phyloP scores from a whole-genome alignment of 257 asterid species.

The Cynanchum wilfordii region DNA sequence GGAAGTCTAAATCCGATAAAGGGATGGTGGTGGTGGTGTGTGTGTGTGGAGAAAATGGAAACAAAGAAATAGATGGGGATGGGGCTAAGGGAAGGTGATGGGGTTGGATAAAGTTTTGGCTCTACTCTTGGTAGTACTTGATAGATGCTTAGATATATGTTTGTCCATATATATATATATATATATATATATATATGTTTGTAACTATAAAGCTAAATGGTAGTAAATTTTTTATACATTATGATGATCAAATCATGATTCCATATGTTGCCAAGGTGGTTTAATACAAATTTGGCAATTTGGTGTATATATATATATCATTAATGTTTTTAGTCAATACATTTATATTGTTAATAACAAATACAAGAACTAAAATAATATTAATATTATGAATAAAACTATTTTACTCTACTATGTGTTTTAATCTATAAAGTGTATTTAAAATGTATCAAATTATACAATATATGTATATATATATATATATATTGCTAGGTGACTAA shows the following conservation, averaged over 20 bases:
- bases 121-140: background rate
- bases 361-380: too few relatives aligned
- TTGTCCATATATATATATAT: background rate
- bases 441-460: too few relatives aligned
- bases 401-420: too few relatives aligned
- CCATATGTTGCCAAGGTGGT: background rate
- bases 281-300: background rate
- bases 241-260: conserved; percentile 10
- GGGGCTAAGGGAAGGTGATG: background rate
- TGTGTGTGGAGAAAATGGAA: conserved; percentile 12
- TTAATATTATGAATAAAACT: too few relatives aligned
- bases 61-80: background rate
- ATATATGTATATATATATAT: too few relatives aligned
- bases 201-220: background rate
- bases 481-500: too few relatives aligned
- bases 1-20: background rate
- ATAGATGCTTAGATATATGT: background rate
- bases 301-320: too few relatives aligned
- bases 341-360: too few relatives aligned
- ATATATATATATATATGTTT: background rate
- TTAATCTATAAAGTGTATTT: too few relatives aligned
- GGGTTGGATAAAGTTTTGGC: conserved; percentile 21
- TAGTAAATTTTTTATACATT: background rate
- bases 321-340: too few relatives aligned
- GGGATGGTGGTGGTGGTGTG: background rate